Evolutionary conservation across 108 stramenopile species (phyloP), one percentile per base, ranked within the genome.

Genomic region (Skeletonema marinoi): DNA sequence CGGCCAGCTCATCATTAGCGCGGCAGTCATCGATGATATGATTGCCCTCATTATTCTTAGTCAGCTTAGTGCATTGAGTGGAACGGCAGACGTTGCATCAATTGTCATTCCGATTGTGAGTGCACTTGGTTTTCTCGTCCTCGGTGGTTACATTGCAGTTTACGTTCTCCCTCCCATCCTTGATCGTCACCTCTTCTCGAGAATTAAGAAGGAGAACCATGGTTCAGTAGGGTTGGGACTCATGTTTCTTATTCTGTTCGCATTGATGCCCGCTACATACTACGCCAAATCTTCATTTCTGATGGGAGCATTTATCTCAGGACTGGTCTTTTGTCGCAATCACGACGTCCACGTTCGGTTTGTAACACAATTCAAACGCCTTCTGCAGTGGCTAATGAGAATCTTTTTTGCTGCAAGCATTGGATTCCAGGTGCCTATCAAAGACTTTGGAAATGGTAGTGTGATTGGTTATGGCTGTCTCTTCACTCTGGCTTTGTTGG

Each of bases 21-120:
- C 95, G 14, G 95, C 95, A 41, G 88, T 91, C 67, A 87, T 96
- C 63, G 90, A 96, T 70, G 95, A 96, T 59, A 89, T 96, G 86
- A 91, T 96, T 79, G 90, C 90, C 2, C 80, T 96, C 13, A 89
- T 93, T 44, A 85, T 93, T 13, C 77, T 96, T 65, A 85, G 85
- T 29, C 90, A 90, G 75, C 81, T 93, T 8, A 72, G 82, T 59
- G 87, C 88, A 11, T 59, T 92, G 60, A 67, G 70, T 39, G 92
- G 89, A 56, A 82, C 85, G 2, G 81, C 87, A 36, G 78, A 70
- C 21, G 85, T 81, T 6, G 71, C 84, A 8, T 54, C 76, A 6
- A 79, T 92, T 66, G 44, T 91, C 17, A 68, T 89, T 59, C 94
- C 94, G 6, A 87, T 96, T 35, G 77, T 92, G 25, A 81, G 78